Percentiles rank a stretch among this genome's conserved stretches.
These are phyloP conservation scores for Apiotrichum sp. DNA, from an alignment of 1,284 basidiomycete genomes.

Conservation along the genomic window DNA sequence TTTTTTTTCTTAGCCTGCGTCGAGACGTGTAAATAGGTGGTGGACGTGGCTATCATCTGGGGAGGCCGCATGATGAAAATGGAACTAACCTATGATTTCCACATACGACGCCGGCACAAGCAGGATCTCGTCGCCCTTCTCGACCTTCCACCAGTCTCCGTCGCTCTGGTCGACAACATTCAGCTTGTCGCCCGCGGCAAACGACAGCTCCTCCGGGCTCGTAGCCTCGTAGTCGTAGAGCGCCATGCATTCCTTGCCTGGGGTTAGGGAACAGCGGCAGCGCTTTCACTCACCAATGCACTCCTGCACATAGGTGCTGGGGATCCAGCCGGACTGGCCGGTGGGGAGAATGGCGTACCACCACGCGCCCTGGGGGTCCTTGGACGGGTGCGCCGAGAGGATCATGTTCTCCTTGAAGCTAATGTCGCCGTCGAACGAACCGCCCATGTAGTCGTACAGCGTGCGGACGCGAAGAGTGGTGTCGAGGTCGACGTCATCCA, in stretches of 20 bases:
- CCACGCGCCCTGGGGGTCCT: slow-evolving; percentile 65
- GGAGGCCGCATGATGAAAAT: slow-evolving; percentile 34
- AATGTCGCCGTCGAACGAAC: slow-evolving; percentile 78
- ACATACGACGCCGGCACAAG: slow-evolving; percentile 85
- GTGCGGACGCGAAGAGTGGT: slow-evolving; percentile 61
- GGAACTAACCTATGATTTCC: slow-evolving; percentile 78
- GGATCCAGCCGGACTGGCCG: slow-evolving; percentile 79
- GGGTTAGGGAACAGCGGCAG: slow-evolving; percentile 12
- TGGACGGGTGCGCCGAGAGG: slow-evolving; percentile 75
- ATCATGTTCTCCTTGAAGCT: slow-evolving; percentile 82
- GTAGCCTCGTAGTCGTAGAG: slow-evolving; percentile 67
- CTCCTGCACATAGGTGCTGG: slow-evolving; percentile 76
- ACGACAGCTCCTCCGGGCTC: slow-evolving; percentile 71
- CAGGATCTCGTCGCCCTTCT: slow-evolving; percentile 71
- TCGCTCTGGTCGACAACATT: slow-evolving; percentile 73
- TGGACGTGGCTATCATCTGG: slow-evolving; percentile 6
- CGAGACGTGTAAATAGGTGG: slow-evolving; percentile 49
- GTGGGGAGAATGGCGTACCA: slow-evolving; percentile 74
- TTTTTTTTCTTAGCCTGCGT: slow-evolving; percentile 34
- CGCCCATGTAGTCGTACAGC: slow-evolving; percentile 74
- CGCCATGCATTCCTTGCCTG: slow-evolving; percentile 48
- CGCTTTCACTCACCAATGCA: slow-evolving; percentile 56
- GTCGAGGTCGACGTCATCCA: slow-evolving; percentile 17
- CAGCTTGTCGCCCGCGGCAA: slow-evolving; percentile 69
- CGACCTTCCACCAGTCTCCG: slow-evolving; percentile 88